Evolutionary conservation across 2,329 filamentous ascomycete species (phyloP), one percentile per base, ranked within the genome.

Genomic region (Cadophora malorum): DNA sequence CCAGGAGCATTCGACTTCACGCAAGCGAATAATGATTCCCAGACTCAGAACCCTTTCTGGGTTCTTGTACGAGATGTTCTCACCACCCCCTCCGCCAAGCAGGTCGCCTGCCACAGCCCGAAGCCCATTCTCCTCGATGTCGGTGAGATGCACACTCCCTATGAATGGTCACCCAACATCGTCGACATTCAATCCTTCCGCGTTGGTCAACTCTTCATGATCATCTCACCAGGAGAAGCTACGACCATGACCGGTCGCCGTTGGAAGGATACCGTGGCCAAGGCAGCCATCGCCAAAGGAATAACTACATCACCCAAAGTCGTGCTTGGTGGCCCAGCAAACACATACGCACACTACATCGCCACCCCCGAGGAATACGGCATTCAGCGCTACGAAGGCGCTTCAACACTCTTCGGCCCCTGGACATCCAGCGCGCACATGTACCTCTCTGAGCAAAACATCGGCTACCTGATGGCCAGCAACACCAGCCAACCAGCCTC

Each of bases 1-100:
- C 94, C 94, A 0, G 95, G 95, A 0, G 89, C 89, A 0, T 96
- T 97, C 75, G 94, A 97, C 79, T 97, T 97, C 78, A 94, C 91
- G 0, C 95, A 98, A 77, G 93, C 92, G 70, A 86, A 92, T 72
- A 89, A 89, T 0, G 90, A 89, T 47, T 83, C 86, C 9, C 88
- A 92, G 0, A 84, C 88, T 23, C 85, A 85, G 52, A 85, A 83
- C 7, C 83, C 82, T 4, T 80, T 97, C 5, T 97, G 94, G 94
- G 82, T 83, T 10, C 81, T 91, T 16, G 93, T 96, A 3, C 88
- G 91, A 2, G 86, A 85, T 14, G 81, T 93, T 10, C 81, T 97
- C 7, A 90, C 91, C 63, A 83, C 84, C 19, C 93, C 94, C 0
- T 86, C 85, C 0, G 79, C 86, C 3, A 84, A 88, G 21, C 74